Evolutionary conservation across 805 yeast genomes (phyloP), one percentile per base, ranked within the genome.

Genomic region (Sungouiella blattae): DNA sequence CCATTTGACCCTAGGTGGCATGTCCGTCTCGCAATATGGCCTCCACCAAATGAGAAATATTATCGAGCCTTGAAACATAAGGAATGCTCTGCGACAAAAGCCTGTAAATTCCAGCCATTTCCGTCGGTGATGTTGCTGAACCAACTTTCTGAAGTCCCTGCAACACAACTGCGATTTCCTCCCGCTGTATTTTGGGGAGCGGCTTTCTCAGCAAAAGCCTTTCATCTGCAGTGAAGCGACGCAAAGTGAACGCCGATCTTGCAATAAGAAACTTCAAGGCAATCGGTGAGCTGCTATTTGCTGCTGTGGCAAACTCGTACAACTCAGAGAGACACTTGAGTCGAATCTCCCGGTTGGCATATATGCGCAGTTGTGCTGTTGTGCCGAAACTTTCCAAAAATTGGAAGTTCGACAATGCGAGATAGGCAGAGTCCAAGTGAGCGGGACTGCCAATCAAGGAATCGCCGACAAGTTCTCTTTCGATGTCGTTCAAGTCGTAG

Each of bases 211-310:
- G 75, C 5, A 81, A 52, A 9, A 88, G 58, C 21, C 69, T 73
- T 33, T 71, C 74, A 44, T 84, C 88, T 11, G 82, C 76, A 5
- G 84, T 62, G 41, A 76, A 80, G 39, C 83, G 75, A 36, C 83
- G 68, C 28, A 89, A 58, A 0, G 77, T 71, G 41, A 84, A 69
- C 0, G 83, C 77, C 17, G 74, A 61, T 26, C 95, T 67, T 13
- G 78, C 67, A 0, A 76, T 57, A 21, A 85, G 64, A 46, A 64
- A 81, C 2, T 46, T 39, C 34, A 46, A 45, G 6, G 40, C 39
- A 14, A 49, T 35, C 11, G 32, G 37, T 2, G 47, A 41, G 17
- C 43, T 28, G 6, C 41, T 37, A 11, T 26, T 31, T 5, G 26
- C 28, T 3, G 41, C 32, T 3, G 49, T 44, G 56, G 29, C 56